phyloP scores from a whole-genome alignment of 2,329 filamentous ascomycete genomes.

The Cercospora canescens region DNA sequence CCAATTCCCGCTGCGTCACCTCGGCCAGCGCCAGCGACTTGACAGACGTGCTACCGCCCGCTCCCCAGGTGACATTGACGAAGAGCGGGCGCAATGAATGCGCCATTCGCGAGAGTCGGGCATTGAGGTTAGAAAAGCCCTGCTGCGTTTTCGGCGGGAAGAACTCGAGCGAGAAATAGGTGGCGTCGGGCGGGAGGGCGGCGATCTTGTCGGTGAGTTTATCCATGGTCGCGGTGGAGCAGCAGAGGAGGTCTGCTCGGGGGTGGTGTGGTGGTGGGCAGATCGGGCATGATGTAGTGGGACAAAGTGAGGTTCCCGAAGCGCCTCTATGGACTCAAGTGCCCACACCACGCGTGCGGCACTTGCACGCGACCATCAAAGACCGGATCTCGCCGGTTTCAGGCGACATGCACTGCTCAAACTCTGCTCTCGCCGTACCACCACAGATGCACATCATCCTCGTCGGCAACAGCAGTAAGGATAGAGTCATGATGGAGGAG shows the following conservation, averaged over 20 bases:
- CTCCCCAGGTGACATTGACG: constrained; percentile 97
- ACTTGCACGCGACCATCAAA: constrained; percentile 1
- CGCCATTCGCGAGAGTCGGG: constrained; percentile 92
- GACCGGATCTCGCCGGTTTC: background rate
- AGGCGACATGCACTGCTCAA: background rate
- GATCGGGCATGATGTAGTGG: constrained; percentile 12
- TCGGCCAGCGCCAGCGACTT: constrained; percentile 95
- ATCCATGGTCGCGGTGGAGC: constrained; percentile 55
- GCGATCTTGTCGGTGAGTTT: constrained; percentile 77
- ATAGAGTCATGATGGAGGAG: background rate
- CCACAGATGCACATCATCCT: background rate
- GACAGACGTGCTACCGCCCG: constrained; percentile 84
- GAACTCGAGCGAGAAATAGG: constrained; percentile 97
- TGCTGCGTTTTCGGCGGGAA: constrained; percentile 97
- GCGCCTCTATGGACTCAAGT: background rate
- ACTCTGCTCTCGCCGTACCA: background rate
- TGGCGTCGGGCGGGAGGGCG: constrained; percentile 75
- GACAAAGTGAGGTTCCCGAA: constrained; percentile 9
- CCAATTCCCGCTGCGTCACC: constrained; percentile 88
- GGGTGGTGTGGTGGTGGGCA: constrained; percentile 3
- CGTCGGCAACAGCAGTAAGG: background rate
- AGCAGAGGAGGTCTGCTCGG: constrained; percentile 13
- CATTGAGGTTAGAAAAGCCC: constrained; percentile 91
- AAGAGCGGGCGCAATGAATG: constrained; percentile 88
- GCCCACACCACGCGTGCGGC: background rate